Percentiles rank a stretch among this genome's conserved stretches.
These are phyloP conservation scores for Phanerochaete carnosa DNA, from an alignment of 768 basidiomycete species.

Conservation along the genomic window DNA sequence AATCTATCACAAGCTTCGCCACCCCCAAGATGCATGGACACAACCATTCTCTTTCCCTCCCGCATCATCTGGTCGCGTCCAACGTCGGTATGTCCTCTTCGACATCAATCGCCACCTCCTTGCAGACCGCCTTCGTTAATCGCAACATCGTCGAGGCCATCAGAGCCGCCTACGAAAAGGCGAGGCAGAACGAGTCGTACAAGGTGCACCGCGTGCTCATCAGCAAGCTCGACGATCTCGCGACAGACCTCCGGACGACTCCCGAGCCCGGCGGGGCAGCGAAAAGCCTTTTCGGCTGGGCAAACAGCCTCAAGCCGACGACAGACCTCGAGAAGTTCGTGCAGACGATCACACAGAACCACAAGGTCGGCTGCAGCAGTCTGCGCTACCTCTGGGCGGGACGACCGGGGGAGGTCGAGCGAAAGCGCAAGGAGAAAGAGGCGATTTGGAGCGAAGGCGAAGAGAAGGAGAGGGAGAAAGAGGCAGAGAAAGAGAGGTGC, in stretches of 20 bases:
- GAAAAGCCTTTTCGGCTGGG: conserved; percentile 20
- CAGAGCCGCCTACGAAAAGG: conserved; percentile 45
- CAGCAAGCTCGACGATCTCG: conserved; percentile 54
- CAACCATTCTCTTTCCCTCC: conserved; percentile 17
- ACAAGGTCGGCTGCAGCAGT: conserved; percentile 31
- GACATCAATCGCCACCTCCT: conserved; percentile 16
- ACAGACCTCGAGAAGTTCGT: conserved; percentile 54
- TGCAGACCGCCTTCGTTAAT: conserved; percentile 32
- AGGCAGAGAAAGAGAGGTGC: conserved; percentile 29
- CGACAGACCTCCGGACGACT: conserved; percentile 33
- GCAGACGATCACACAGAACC: conserved; percentile 34
- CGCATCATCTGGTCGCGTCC: conserved; percentile 2
- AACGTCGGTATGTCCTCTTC: conserved; percentile 9
- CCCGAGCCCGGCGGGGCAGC: conserved; percentile 10
- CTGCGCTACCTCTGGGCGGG: conserved; percentile 34
- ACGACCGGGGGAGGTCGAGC: conserved; percentile 26
- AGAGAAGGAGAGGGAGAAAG: conserved; percentile 29
- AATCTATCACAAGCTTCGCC: conserved; percentile 39
- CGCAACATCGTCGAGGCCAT: conserved; percentile 47
- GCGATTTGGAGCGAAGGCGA: conserved; percentile 33
- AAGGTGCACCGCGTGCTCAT: conserved; percentile 62
- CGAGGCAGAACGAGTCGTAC: conserved; percentile 46
- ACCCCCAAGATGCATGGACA: conserved; percentile 19
- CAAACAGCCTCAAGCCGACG: conserved; percentile 41
- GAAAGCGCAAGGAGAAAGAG: conserved; percentile 35